These are phyloP conservation scores for Meyerozyma smithsonii DNA, from an alignment of 1,139 yeast species.

Conservation along the genomic window DNA sequence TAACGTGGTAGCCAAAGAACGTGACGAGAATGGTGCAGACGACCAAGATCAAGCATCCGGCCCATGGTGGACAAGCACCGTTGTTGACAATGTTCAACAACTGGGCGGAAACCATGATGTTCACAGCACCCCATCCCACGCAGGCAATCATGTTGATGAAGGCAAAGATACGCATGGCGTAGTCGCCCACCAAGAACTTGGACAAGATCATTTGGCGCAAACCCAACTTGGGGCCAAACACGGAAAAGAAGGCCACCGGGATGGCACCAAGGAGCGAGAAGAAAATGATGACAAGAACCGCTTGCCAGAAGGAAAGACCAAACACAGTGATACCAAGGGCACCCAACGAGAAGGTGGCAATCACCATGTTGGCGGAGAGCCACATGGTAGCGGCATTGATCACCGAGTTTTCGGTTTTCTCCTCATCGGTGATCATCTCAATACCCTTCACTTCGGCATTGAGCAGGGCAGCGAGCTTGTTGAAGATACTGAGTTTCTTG, in stretches of 20 bases:
- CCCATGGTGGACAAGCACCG: constrained; percentile 81
- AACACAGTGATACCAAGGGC: constrained; percentile 65
- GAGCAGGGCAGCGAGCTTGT: constrained; percentile 30
- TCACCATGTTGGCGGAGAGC: constrained; percentile 87
- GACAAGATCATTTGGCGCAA: constrained; percentile 85
- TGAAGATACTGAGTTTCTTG: constrained; percentile 8
- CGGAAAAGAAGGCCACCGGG: constrained; percentile 79
- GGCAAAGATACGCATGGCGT: constrained; percentile 73
- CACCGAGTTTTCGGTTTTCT: constrained; percentile 56
- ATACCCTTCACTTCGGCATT: constrained; percentile 67
- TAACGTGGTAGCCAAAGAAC: constrained; percentile 81
- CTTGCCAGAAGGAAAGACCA: constrained; percentile 60
- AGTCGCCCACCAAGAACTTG: constrained; percentile 71
- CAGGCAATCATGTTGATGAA: constrained; percentile 78
- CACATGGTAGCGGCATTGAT: constrained; percentile 83
- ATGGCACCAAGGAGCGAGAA: constrained; percentile 68
- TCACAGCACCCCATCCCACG: constrained; percentile 95
- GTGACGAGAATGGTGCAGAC: constrained; percentile 68
- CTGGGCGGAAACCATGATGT: constrained; percentile 87
- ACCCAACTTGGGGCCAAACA: constrained; percentile 82
- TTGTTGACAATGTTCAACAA: constrained; percentile 72
- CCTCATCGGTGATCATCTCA: constrained; percentile 63
- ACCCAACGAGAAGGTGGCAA: constrained; percentile 80
- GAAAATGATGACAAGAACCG: constrained; percentile 58
- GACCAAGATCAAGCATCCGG: constrained; percentile 74